Base-by-base conservation (phyloP, 1,284 basidiomycete species). In the Vanrija pseudolonga region DNA sequence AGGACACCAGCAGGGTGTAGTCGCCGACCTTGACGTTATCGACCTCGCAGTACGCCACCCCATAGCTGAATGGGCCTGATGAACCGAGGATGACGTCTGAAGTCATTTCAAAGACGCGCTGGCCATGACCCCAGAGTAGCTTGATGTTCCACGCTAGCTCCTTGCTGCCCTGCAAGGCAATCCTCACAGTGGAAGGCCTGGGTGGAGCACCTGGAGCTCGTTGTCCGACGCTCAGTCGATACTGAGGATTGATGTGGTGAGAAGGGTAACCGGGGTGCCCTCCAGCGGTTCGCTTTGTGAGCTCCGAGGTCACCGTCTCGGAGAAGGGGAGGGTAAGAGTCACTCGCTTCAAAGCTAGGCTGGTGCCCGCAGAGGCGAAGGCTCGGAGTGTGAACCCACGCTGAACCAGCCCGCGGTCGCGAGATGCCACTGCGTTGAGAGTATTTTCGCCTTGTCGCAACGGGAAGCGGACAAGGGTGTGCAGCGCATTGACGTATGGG, bases 181-280 rank as follows among this genome's bases (percentile, higher is more conserved):
- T 55, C 12, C 80, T 77, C 14, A 86, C 66, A 7, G 73, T 70
- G 0, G 80, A 76, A 62, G 82, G 83, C 44, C 54, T 54, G 38
- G 47, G 12, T 12, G 32, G 37, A 6, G 50, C 54, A 37, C 48
- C 24, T 3, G 47, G 11, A 8, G 22, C 41, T 7, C 43, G 20
- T 40, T 32, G 19, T 51, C 45, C 42, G 79, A 94, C 76, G 3
- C 72, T 79, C 4, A 97, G 76, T 46, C 81, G 79, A 71, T 89
- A 97, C 69, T 97, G 92, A 0, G 94, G 94, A 68, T 98, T 98
- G 54, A 83, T 76, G 83, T 94, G 87, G 75, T 90, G 96, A 0
- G 87, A 86, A 0, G 89, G 82, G 62, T 85, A 80, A 0, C 83
- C 83, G 45, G 85, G 82, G 66, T 93, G 93, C 0, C 94, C 94